These are phyloP conservation scores for Aspergillus melleus DNA, from an alignment of 2,329 filamentous ascomycete species.

Conservation along the genomic window DNA sequence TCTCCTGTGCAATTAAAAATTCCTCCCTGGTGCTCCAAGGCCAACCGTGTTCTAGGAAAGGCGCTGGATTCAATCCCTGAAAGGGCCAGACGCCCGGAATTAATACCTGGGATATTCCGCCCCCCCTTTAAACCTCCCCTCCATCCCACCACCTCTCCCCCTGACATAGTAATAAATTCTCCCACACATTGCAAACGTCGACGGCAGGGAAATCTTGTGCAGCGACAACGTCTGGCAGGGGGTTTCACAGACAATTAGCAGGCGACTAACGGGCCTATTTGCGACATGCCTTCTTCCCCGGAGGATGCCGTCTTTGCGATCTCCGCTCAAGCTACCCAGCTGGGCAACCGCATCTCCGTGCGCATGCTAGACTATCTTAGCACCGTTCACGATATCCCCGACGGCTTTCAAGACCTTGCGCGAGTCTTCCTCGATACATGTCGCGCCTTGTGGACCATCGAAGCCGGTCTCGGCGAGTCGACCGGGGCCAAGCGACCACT, in stretches of 20 bases:
- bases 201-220: neutral
- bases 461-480: constrained; percentile 62
- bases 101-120: neutral
- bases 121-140: neutral
- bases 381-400: constrained; percentile 54
- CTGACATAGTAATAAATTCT: too few relatives aligned
- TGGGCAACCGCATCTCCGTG: constrained; percentile 65
- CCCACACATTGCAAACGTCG: neutral
- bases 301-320: constrained; percentile 32
- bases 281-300: constrained; percentile 6
- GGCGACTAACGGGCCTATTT: neutral
- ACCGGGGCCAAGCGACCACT: constrained; percentile 54
- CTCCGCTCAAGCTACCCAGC: constrained; percentile 59
- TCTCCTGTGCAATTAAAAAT: neutral
- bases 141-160: too few relatives aligned
- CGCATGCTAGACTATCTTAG: constrained; percentile 65
- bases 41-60: neutral
- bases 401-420: constrained; percentile 61
- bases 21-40: neutral
- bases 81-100: neutral
- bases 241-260: neutral
- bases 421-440: constrained; percentile 68
- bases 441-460: constrained; percentile 67
- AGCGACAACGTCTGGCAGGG: neutral
- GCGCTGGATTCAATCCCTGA: neutral